Percentiles rank a stretch among this genome's conserved stretches.
These are phyloP conservation scores for Sphaerulina vaccinii DNA, from an alignment of 2,329 filamentous ascomycete species.

Conservation along the genomic window DNA sequence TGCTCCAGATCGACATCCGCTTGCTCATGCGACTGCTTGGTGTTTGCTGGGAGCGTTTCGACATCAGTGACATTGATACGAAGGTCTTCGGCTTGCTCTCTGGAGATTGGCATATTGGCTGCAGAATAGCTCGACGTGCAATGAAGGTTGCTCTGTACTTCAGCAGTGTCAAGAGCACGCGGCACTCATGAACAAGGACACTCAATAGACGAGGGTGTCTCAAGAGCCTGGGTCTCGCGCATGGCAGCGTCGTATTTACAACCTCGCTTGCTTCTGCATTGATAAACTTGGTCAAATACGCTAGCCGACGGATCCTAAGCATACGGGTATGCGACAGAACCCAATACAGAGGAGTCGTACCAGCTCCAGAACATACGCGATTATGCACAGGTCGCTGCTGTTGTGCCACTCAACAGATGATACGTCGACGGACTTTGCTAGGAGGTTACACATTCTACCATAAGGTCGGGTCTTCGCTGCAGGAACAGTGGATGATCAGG, in stretches of 20 bases:
- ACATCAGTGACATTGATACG: conserved; percentile 4
- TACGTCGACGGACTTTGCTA: conserved; percentile 1
- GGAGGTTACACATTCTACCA: not conserved
- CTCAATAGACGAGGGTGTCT: conserved; percentile 4
- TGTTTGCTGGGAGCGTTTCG: not conserved
- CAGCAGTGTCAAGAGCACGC: not conserved
- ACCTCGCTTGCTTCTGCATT: conserved; percentile 1
- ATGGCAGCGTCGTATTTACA: conserved; percentile 8
- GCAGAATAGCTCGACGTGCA: not conserved
- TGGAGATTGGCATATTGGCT: conserved; percentile 10
- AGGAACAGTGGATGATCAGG: conserved; percentile 9
- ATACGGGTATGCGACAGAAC: conserved; percentile 9
- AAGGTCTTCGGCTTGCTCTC: conserved; percentile 8
- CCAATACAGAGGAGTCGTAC: conserved; percentile 1
- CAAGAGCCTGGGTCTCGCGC: conserved; percentile 5
- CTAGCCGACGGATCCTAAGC: conserved; percentile 7
- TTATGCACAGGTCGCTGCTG: conserved; percentile 2
- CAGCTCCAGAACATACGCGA: not conserved
- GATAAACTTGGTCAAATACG: conserved; percentile 1
- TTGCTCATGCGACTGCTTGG: conserved; percentile 11
- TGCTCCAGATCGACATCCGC: conserved; percentile 13
- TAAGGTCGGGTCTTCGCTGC: not conserved
- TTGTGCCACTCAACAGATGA: conserved; percentile 8
- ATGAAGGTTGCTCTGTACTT: not conserved
- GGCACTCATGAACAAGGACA: conserved; percentile 1